A percentile compares a stretch with the other conserved stretches of the same genome.
These are phyloP conservation scores for Botrytis aclada DNA, from an alignment of 2,329 filamentous ascomycete genomes.

Conservation along the genomic window DNA sequence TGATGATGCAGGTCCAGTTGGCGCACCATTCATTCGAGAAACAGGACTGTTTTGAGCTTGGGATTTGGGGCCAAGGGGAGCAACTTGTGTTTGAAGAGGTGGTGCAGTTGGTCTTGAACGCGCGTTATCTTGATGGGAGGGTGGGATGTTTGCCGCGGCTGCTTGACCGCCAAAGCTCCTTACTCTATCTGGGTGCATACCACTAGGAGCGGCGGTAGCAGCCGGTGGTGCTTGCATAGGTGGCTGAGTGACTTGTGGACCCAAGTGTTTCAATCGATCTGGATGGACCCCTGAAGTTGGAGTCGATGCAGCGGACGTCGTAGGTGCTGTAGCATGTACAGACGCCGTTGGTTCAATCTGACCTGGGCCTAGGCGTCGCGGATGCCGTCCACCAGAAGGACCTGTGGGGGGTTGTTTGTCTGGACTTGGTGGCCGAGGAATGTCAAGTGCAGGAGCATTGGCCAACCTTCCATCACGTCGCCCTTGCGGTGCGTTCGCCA, in stretches of 20 bases:
- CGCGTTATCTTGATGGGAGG: conserved; percentile 37
- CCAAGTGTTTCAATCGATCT: conserved; percentile 49
- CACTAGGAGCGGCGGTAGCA: conserved; percentile 33
- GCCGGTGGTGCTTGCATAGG: conserved; percentile 39
- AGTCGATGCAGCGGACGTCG: conserved; percentile 32
- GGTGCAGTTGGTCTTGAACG: conserved; percentile 37
- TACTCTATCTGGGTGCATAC: conserved; percentile 37
- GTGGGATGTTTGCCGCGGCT: conserved; percentile 32
- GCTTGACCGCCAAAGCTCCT: conserved; percentile 31
- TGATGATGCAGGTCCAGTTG: conserved; percentile 38
- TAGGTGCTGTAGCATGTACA: conserved; percentile 29
- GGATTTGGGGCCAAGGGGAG: conserved; percentile 37
- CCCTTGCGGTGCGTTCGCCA: conserved; percentile 23
- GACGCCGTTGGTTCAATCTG: conserved; percentile 29
- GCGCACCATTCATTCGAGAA: conserved; percentile 31
- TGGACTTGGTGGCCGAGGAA: conserved; percentile 35
- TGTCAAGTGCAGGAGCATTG: conserved; percentile 23
- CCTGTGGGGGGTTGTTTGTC: conserved; percentile 39
- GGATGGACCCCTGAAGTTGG: conserved; percentile 31
- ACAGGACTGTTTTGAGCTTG: conserved; percentile 33
- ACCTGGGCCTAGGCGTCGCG: conserved; percentile 30
- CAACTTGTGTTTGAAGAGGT: conserved; percentile 30
- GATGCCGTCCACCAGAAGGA: conserved; percentile 34
- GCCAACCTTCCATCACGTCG: conserved; percentile 28
- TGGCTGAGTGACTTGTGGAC: conserved; percentile 34